phyloP scores from a whole-genome alignment of 306 rosid species.

The Hippophae gyantsensis region DNA sequence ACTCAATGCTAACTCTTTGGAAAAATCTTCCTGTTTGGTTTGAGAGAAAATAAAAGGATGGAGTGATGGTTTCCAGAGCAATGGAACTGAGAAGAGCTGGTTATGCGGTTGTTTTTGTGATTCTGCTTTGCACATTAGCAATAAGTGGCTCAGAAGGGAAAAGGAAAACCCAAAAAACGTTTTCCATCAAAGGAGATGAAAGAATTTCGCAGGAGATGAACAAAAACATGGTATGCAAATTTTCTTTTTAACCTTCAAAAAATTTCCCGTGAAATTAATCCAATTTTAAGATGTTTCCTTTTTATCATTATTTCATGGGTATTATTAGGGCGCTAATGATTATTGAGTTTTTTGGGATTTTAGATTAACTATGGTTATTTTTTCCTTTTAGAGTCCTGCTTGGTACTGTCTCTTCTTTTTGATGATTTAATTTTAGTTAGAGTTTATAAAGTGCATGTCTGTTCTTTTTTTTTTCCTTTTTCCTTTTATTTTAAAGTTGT shows the following conservation, averaged over 20 bases:
- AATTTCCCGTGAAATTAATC: not conserved
- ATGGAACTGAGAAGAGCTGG: constrained; percentile 55
- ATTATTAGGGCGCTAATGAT: too few relatives aligned
- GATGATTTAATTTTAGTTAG: too few relatives aligned
- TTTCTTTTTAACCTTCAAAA: not conserved
- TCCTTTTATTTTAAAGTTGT: too few relatives aligned
- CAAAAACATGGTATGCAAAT: constrained; percentile 36
- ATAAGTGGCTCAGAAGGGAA: constrained; percentile 52
- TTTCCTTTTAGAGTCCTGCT: too few relatives aligned
- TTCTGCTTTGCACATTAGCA: constrained; percentile 60
- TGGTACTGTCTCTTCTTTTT: too few relatives aligned
- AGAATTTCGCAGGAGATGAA: constrained; percentile 12
- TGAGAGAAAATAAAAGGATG: constrained; percentile 20
- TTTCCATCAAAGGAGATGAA: constrained; percentile 14
- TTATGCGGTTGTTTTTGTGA: constrained; percentile 41
- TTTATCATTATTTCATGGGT: too few relatives aligned
- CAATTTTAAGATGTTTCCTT: too few relatives aligned
- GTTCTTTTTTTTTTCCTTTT: too few relatives aligned
- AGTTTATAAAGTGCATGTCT: too few relatives aligned
- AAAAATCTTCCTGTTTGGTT: constrained; percentile 5
- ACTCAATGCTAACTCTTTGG: constrained; percentile 7
- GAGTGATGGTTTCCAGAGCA: constrained; percentile 25
- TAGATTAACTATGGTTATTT: too few relatives aligned
- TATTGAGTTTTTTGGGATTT: too few relatives aligned
- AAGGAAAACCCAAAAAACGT: constrained; percentile 30